Conservation (phyloP, 2,329 filamentous ascomycete genomes). For the Aspergillus versicolor region DNA sequence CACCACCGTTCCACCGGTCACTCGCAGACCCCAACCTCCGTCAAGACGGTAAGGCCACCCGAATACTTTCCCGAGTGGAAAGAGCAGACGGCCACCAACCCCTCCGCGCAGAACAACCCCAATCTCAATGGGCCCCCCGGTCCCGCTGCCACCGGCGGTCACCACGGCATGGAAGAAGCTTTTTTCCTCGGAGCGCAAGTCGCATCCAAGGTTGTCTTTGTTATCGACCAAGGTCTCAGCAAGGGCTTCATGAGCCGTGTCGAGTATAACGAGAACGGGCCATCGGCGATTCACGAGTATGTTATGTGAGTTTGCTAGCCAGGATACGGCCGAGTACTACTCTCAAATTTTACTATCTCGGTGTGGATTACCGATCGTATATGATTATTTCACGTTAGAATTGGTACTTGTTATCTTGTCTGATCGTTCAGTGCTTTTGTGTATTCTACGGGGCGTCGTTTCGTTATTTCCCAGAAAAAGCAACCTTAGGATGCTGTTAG, state of each 20-base stretch:
- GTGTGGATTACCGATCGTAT: neutral
- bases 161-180: constrained; percentile 69
- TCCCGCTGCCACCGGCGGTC: constrained; percentile 23
- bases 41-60: constrained; percentile 74
- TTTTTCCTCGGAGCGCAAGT: constrained; percentile 86
- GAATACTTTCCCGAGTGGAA: constrained; percentile 92
- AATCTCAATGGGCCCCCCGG: constrained; percentile 32
- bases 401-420: neutral
- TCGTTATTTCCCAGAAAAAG: constrained; percentile 22
- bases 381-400: constrained; percentile 2
- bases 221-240: constrained; percentile 63
- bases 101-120: constrained; percentile 41
- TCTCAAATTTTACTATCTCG: neutral
- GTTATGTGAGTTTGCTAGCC: constrained; percentile 30
- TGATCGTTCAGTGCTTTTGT: constrained; percentile 12
- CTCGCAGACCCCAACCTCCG: constrained; percentile 76
- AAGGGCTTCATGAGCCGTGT: constrained; percentile 69
- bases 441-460: constrained; percentile 24
- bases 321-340: neutral
- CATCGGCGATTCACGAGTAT: constrained; percentile 62
- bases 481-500: constrained; percentile 22
- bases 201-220: constrained; percentile 72
- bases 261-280: constrained; percentile 68
- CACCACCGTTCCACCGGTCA: constrained; percentile 61
- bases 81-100: constrained; percentile 55